These are phyloP conservation scores for Ophiostoma populinum DNA, from an alignment of 2,329 filamentous ascomycete species.

Conservation along the genomic window DNA sequence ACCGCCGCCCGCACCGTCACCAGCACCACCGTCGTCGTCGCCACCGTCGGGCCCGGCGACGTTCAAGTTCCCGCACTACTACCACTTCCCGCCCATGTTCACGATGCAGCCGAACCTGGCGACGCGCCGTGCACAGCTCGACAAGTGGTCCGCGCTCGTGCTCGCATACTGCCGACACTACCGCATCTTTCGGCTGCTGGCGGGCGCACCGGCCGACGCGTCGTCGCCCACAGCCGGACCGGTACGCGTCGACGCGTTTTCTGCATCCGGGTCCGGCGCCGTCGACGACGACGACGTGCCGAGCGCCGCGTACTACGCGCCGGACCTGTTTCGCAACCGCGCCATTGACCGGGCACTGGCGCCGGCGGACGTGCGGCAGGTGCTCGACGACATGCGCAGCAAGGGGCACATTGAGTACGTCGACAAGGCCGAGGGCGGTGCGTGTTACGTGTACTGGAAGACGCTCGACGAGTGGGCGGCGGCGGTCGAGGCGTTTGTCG, in stretches of 20 bases:
- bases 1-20: neutral
- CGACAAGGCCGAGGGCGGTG: neutral
- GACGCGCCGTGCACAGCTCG: conserved; percentile 58
- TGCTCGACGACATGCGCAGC: conserved; percentile 40
- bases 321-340: conserved; percentile 39
- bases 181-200: conserved; percentile 56
- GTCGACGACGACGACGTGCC: conserved; percentile 1
- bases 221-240: conserved; percentile 15
- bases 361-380: conserved; percentile 34
- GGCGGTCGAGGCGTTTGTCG: conserved; percentile 62
- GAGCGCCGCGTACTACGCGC: conserved; percentile 9
- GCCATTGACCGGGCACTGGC: conserved; percentile 32
- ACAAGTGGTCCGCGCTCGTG: conserved; percentile 75
- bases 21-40: neutral
- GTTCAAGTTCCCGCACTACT: conserved; percentile 44
- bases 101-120: conserved; percentile 59
- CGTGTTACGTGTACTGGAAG: conserved; percentile 61
- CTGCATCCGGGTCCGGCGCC: neutral
- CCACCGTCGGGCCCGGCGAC: no score
- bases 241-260: conserved; percentile 22
- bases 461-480: conserved; percentile 82
- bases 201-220: conserved; percentile 23
- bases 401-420: conserved; percentile 53
- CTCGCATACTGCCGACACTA: conserved; percentile 69
- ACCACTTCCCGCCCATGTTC: conserved; percentile 75